Evolutionary conservation across 2,329 filamentous ascomycete genomes (phyloP).

Genomic region (Nigrospora oryzae): DNA sequence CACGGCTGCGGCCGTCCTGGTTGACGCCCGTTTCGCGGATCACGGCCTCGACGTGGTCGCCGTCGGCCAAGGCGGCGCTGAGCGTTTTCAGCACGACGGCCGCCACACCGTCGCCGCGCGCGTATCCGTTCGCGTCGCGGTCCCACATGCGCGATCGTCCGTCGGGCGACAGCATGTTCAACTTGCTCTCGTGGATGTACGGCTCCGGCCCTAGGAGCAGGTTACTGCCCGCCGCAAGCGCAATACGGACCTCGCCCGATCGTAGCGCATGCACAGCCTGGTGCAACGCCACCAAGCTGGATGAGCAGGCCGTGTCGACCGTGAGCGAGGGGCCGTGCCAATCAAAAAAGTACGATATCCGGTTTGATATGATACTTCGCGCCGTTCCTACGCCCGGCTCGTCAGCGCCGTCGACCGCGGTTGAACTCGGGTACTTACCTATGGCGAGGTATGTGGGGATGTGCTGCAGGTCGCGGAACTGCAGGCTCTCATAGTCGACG

Average conservation of each 20-base stretch:
- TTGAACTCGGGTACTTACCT: not conserved
- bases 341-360: not conserved
- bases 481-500: slow-evolving; percentile 12
- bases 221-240: not conserved
- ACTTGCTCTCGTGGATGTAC: not conserved
- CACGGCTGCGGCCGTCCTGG: slow-evolving; percentile 39
- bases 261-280: not conserved
- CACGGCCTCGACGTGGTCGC: slow-evolving; percentile 35
- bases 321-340: not conserved
- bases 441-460: not conserved
- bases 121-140: not conserved
- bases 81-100: slow-evolving; percentile 42
- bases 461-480: not conserved
- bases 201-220: slow-evolving; percentile 31
- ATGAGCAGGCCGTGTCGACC: not conserved
- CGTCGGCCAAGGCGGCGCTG: slow-evolving; percentile 41
- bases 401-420: too few relatives aligned
- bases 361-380: not conserved
- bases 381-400: not conserved
- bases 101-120: slow-evolving; percentile 40
- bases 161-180: not conserved
- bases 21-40: slow-evolving; percentile 40
- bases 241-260: not conserved
- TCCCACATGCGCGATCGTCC: not conserved
- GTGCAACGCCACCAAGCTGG: not conserved